phyloP scores from a whole-genome alignment of 805 yeast species.

The Candida odintsovae region DNA sequence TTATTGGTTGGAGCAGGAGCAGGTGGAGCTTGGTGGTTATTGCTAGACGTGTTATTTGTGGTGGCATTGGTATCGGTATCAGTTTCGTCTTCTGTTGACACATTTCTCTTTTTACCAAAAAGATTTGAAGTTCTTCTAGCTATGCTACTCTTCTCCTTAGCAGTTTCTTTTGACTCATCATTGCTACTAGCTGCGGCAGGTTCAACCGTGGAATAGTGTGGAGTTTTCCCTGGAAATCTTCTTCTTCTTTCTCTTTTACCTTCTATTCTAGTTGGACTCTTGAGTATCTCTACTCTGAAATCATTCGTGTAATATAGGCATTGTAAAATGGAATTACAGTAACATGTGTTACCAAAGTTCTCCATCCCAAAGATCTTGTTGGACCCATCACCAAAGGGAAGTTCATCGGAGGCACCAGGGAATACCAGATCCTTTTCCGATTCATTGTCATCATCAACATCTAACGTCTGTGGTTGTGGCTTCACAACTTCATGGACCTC shows the following conservation, averaged over 20 bases:
- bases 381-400: conserved; percentile 63
- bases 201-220: conserved; percentile 28
- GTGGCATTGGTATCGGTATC: neutral
- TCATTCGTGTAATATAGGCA: conserved; percentile 71
- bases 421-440: neutral
- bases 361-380: conserved; percentile 75
- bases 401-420: conserved; percentile 1
- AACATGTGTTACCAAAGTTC: conserved; percentile 88
- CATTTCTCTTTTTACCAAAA: conserved; percentile 20
- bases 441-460: neutral
- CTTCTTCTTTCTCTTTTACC: conserved; percentile 32
- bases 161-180: conserved; percentile 9
- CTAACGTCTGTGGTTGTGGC: neutral
- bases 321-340: conserved; percentile 89
- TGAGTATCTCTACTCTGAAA: conserved; percentile 54
- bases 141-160: conserved; percentile 9
- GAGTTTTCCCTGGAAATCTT: conserved; percentile 34
- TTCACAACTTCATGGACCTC: neutral
- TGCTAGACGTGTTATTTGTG: conserved; percentile 1
- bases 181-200: neutral
- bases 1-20: conserved; percentile 1
- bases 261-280: conserved; percentile 36
- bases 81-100: conserved; percentile 11
- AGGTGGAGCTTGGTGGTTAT: conserved; percentile 2
- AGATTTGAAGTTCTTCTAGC: conserved; percentile 25